Conservation (phyloP, 2,329 filamentous ascomycete species). For the Exophiala sp. region DNA sequence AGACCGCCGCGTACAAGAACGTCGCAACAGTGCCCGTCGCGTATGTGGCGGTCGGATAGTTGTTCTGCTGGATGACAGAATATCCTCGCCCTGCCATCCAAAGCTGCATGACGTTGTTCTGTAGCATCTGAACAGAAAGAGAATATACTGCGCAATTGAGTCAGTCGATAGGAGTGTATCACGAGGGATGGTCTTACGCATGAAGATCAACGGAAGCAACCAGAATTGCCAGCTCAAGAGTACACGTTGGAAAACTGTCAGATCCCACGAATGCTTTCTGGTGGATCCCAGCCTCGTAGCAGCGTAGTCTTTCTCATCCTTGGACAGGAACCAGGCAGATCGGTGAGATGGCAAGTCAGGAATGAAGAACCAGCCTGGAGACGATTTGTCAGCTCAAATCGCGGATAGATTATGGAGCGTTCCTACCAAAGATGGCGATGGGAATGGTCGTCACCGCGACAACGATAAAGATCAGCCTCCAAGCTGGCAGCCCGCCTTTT, state of each 20-base stretch:
- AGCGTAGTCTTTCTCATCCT: conserved; percentile 2
- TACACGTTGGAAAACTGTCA: conserved; percentile 34
- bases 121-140: conserved; percentile 42
- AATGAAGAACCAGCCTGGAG: conserved; percentile 44
- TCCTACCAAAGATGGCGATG: conserved; percentile 39
- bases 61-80: conserved; percentile 44
- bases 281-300: not conserved
- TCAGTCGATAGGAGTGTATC: not conserved
- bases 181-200: conserved; percentile 29
- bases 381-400: not conserved
- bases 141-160: conserved; percentile 35
- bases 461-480: conserved; percentile 46
- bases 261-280: conserved; percentile 1
- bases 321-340: conserved; percentile 39
- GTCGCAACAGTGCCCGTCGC: conserved; percentile 44
- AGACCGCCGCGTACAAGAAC: conserved; percentile 40
- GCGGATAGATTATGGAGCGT: not conserved
- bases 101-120: conserved; percentile 46
- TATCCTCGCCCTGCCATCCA: conserved; percentile 48
- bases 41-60: conserved; percentile 44
- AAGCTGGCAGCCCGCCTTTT: conserved; percentile 38
- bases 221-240: conserved; percentile 47
- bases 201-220: conserved; percentile 45
- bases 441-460: conserved; percentile 44
- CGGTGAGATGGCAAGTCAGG: conserved; percentile 43